Conservation (phyloP, 1,284 basidiomycete genomes). For the Malassezia caprae region DNA sequence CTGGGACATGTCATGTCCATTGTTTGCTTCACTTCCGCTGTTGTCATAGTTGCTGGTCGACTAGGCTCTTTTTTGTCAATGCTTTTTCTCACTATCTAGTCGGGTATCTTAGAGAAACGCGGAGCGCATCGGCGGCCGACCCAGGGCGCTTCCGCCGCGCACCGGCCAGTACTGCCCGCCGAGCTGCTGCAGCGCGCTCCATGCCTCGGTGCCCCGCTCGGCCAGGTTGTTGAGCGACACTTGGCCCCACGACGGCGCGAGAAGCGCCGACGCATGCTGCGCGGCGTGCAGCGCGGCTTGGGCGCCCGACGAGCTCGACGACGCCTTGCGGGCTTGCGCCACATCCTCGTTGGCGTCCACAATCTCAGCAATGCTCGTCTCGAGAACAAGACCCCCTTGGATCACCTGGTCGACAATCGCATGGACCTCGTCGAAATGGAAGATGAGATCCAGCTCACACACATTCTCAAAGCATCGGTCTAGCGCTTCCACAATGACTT, state of each 20-base stretch:
- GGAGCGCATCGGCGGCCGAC: neutral
- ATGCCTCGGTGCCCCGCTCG: slow-evolving; percentile 1
- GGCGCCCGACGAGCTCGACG: slow-evolving; percentile 5
- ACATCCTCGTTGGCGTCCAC: slow-evolving; percentile 59
- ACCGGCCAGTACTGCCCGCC: slow-evolving; percentile 9
- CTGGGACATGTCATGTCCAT: neutral
- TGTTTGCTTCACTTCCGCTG: slow-evolving; percentile 7
- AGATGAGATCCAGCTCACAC: slow-evolving; percentile 94
- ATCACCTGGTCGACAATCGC: slow-evolving; percentile 89
- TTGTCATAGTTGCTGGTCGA: slow-evolving; percentile 15
- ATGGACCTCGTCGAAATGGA: slow-evolving; percentile 96
- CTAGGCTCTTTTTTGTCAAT: slow-evolving; percentile 3
- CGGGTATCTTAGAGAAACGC: slow-evolving; percentile 2
- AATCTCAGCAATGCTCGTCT: slow-evolving; percentile 91
- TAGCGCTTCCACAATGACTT: slow-evolving; percentile 94
- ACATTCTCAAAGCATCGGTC: slow-evolving; percentile 96
- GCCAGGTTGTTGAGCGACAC: slow-evolving; percentile 8
- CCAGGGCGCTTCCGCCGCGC: neutral
- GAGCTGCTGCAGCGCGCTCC: slow-evolving; percentile 9
- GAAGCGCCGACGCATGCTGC: neutral
- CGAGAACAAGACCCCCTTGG: slow-evolving; percentile 92
- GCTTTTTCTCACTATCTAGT: neutral
- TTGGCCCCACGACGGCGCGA: neutral
- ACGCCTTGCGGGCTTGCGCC: slow-evolving; percentile 12
- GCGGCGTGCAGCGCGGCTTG: neutral